Base-by-base conservation (phyloP, 2,329 filamentous ascomycete genomes). In the Claviceps sp. region DNA sequence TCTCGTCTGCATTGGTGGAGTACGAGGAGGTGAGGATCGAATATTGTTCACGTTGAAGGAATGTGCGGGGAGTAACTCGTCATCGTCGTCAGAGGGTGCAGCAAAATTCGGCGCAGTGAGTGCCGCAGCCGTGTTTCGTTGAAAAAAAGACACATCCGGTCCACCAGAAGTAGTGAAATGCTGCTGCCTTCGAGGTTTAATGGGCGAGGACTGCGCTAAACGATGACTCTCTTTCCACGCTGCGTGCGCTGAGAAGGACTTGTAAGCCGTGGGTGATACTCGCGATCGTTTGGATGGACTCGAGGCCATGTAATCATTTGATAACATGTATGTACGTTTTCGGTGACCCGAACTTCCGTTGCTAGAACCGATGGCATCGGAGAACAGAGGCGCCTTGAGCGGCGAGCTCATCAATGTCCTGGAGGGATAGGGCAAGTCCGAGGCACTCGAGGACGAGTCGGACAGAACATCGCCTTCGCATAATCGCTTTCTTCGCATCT, bases 381-480 rank as follows among this genome's bases (percentile, higher is more conserved):
- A 94, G 66, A 93, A 94, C 59, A 93, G 76, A 50, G 88, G 80
- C 16, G 82, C 83, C 62, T 88, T 89, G 62, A 94, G 77, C 49
- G 88, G 88, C 48, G 89, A 94, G 61, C 88, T 94, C 73, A 87
- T 88, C 61, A 94, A 78, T 38, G 78, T 71, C 60, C 76, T 76
- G 47, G 77, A 73, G 34, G 82, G 80, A 63, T 86, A 86, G 53
- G 82, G 81, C 55, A 87, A 76, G 59, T 89, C 88, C 52, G 88
- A 93, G 56, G 85, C 78, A 64, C 82, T 88, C 49, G 88, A 93
- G 2, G 88, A 95, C 26, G 88, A 89, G 69, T 95, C 88, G 57
- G 88, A 95, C 55, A 88, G 75, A 56, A 85, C 79, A 62, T 94
- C 88, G 62, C 82, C 84, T 46, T 81, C 78, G 57, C 74, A 73